These are phyloP conservation scores for Monosporascus ibericus DNA, from an alignment of 2,329 filamentous ascomycete genomes.

Conservation along the genomic window DNA sequence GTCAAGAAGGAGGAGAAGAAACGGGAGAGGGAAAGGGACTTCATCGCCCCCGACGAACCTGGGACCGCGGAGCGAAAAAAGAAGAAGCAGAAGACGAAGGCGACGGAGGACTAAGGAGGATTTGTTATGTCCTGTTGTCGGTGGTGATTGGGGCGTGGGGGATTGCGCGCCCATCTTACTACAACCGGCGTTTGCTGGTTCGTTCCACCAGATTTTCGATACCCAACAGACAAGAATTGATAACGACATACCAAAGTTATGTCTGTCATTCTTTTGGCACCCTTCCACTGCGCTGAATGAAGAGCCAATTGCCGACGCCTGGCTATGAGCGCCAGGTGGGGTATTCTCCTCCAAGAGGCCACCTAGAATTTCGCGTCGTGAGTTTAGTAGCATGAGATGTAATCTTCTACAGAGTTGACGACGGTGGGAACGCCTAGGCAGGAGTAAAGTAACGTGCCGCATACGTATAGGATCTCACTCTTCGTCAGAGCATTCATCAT, in stretches of 20 bases:
- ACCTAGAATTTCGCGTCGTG: too few species aligned
- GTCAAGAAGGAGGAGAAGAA: conserved; percentile 84
- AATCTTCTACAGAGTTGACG: too few species aligned
- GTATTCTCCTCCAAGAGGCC: too few species aligned
- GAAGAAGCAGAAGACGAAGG: conserved; percentile 58
- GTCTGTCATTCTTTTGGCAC: too few species aligned
- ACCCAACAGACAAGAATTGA: not conserved
- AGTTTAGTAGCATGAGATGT: too few species aligned
- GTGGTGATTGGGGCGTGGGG: not conserved
- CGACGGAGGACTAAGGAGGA: conserved; percentile 8
- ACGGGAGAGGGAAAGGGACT: conserved; percentile 78
- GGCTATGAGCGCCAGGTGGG: too few species aligned
- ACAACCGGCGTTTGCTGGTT: not conserved
- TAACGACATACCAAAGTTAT: not conserved
- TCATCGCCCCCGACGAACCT: conserved; percentile 77
- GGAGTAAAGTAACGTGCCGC: too few species aligned
- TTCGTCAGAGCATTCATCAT: not conserved
- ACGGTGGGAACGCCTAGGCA: too few species aligned
- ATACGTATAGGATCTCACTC: not conserved
- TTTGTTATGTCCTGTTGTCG: not conserved
- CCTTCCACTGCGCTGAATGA: too few species aligned
- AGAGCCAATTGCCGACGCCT: too few species aligned
- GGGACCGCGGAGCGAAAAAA: conserved; percentile 51
- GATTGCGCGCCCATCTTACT: not conserved
- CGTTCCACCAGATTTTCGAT: not conserved